Base-by-base conservation (phyloP, 73 alveolate genomes). In the Uronychia binucleata region DNA sequence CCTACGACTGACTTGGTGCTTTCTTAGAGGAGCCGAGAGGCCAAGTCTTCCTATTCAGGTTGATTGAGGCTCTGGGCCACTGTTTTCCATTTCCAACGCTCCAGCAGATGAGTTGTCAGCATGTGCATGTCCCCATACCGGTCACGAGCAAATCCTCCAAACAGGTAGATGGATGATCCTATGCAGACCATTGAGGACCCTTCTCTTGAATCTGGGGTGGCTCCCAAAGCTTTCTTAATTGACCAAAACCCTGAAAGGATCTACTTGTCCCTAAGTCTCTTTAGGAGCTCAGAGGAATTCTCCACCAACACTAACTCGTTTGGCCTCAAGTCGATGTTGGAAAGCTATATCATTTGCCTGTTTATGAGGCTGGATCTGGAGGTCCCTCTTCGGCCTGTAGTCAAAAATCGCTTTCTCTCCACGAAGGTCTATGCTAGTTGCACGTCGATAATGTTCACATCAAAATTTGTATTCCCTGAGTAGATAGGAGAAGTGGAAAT, bases 61-160 rank as follows among this genome's bases (percentile, higher is more conserved):
- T 11, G 5, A 19, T 46, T 46, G 67, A 46, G n/a, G 5, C 67
- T 19, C 5, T 46, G 19, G 67, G 67, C 67, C 5, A 46, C 19
- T 46, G 67, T 46, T 19, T 46, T 46, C 67, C 67, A 46, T 46
- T 19, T 46, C 67, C 67, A 46, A 11, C 19, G 5, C 19, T 46
- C 67, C 5, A 46, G 67, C 5, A 46, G 5, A 46, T 46, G 67
- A 46, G 67, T 46, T 46, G 67, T 46, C 67, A 46, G 19, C 19
- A 11, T 11, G 67, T 83, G 79, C 26, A 88, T 27, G 46, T 81
- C 86, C 26, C 32, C 81, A 34, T 82, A 82, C 28, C 79, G 31
- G 46, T 88, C 90, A 35, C 90, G 8, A 0, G 94, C 79, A 58
- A 82, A 88, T 1, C 94, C 94, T 75, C 94, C 94, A 76, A 82